A percentile compares a stretch with the other conserved stretches of the same genome.
These are phyloP conservation scores for Thalia dealbata DNA, from an alignment of 176 grass and related monocot genomes.

Conservation along the genomic window DNA sequence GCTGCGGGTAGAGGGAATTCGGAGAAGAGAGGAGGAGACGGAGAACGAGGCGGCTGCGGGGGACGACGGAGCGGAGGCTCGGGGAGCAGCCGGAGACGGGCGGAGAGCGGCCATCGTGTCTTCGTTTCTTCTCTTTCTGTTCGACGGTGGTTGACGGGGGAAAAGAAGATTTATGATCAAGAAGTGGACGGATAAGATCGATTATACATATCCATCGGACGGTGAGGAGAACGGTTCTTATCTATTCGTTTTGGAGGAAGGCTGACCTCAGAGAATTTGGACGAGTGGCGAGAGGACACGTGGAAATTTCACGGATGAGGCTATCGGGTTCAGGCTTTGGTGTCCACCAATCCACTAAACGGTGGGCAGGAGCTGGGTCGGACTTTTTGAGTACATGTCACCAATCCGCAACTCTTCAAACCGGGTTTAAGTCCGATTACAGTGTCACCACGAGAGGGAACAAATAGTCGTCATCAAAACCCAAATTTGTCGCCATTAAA, in stretches of 20 bases:
- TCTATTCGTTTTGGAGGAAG: not conserved
- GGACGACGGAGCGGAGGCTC: slow-evolving; percentile 13
- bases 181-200: not conserved
- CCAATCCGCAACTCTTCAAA: too few species aligned
- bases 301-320: not conserved
- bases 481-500: too few species aligned
- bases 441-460: too few species aligned
- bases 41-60: slow-evolving; percentile 34
- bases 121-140: too few species aligned
- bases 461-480: too few species aligned
- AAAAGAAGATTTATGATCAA: not conserved
- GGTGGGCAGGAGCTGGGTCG: too few species aligned
- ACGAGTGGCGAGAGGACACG: not conserved
- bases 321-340: not conserved
- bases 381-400: too few species aligned
- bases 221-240: not conserved
- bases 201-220: not conserved
- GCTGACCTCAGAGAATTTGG: not conserved
- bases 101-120: slow-evolving; percentile 2
- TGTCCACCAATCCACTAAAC: too few species aligned
- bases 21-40: slow-evolving; percentile 27
- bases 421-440: too few species aligned
- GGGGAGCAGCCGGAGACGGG: slow-evolving; percentile 26
- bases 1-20: slow-evolving; percentile 5
- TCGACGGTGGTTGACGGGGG: too few species aligned